These are phyloP conservation scores for Phaffia australis DNA, from an alignment of 768 basidiomycete genomes.

Conservation along the genomic window DNA sequence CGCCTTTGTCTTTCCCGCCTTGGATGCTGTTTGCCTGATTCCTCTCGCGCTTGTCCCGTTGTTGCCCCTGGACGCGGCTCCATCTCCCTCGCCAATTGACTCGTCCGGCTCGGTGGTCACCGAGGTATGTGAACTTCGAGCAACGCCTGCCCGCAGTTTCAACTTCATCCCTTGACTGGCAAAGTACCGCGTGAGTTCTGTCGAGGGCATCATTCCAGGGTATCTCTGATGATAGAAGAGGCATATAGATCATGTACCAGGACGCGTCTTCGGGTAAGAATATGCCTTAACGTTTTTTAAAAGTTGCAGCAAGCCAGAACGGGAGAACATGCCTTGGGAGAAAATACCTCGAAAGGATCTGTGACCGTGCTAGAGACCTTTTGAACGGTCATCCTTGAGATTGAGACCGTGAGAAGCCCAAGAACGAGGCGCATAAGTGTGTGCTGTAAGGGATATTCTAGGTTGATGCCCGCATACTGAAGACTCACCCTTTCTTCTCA, in stretches of 20 bases:
- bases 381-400: slow-evolving; percentile 27
- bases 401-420: no score
- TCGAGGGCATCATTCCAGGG: slow-evolving; percentile 38
- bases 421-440: slow-evolving; percentile 3
- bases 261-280: background rate
- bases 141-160: slow-evolving; percentile 35
- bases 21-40: no score
- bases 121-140: background rate
- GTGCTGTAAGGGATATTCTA: background rate
- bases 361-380: slow-evolving; percentile 32
- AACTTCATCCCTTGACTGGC: slow-evolving; percentile 39
- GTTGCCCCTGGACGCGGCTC: no score
- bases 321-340: slow-evolving; percentile 32
- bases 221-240: slow-evolving; percentile 24
- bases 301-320: background rate
- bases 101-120: no score
- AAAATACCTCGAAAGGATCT: slow-evolving; percentile 38
- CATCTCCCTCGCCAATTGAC: no score
- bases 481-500: slow-evolving; percentile 35
- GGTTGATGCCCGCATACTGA: no score
- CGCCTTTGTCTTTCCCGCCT: no score
- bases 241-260: background rate
- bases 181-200: slow-evolving; percentile 36
- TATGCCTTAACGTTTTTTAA: background rate
- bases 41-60: no score